phyloP scores from a whole-genome alignment of 192 early-diverging fungal species.

The Chytriomyces hyalinus region DNA sequence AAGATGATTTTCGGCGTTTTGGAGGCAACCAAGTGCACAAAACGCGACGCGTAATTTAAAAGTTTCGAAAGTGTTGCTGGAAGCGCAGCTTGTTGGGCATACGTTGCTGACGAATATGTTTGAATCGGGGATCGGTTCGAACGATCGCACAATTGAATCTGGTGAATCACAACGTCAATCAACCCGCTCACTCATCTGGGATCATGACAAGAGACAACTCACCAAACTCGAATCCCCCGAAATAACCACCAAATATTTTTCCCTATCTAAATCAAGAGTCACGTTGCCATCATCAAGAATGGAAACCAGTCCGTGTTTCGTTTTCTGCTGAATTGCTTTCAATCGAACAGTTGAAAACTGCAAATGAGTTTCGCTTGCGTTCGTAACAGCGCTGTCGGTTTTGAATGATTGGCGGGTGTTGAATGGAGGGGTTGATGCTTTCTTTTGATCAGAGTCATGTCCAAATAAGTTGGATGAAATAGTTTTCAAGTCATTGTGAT shows the following conservation, averaged over 20 bases:
- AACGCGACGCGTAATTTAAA: constrained; percentile 46
- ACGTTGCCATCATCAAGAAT: constrained; percentile 47
- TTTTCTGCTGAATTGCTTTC: constrained; percentile 55
- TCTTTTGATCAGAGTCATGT: no score
- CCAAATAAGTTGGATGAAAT: no score
- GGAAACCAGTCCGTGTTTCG: constrained; percentile 53
- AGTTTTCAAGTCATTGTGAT: no score
- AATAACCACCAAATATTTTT: constrained; percentile 48
- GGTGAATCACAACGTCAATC: no score
- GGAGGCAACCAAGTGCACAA: constrained; percentile 60
- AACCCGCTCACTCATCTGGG: no score
- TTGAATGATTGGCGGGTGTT: no score
- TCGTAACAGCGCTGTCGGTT: neutral
- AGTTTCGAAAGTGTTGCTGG: constrained; percentile 20
- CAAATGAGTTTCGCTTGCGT: neutral
- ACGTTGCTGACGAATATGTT: neutral
- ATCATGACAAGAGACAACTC: neutral
- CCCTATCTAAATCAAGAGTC: constrained; percentile 51
- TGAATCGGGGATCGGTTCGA: neutral
- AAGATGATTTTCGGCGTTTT: constrained; percentile 72
- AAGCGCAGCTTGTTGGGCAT: neutral
- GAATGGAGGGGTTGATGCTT: no score
- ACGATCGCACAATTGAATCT: constrained; percentile 43
- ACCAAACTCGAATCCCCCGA: constrained; percentile 37
- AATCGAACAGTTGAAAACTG: constrained; percentile 53